Percentiles rank a stretch among this genome's conserved stretches.
Evolutionary conservation across 1,139 yeast species (phyloP).

Genomic region (Williopsis jadinii): DNA sequence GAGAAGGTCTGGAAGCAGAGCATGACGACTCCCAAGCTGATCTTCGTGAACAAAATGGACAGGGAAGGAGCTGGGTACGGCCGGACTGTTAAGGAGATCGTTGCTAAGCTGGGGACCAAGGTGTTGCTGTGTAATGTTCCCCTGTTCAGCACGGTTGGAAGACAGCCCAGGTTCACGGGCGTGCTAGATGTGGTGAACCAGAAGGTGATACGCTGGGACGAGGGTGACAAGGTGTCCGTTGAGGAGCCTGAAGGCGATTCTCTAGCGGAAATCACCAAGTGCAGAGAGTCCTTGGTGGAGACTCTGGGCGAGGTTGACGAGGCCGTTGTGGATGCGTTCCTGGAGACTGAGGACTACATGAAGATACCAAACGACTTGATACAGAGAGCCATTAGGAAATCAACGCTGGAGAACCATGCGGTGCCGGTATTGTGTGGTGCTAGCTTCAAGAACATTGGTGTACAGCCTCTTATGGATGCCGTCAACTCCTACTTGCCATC

Average conservation of each 20-base stretch:
- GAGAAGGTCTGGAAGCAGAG: conserved; percentile 97
- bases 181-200: conserved; percentile 73
- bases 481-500: conserved; percentile 73
- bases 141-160: conserved; percentile 38
- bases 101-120: conserved; percentile 67
- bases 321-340: conserved; percentile 61
- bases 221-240: conserved; percentile 50
- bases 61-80: conserved; percentile 93
- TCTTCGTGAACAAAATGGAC: conserved; percentile 93
- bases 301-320: conserved; percentile 82
- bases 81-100: conserved; percentile 79
- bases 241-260: conserved; percentile 35
- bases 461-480: conserved; percentile 89
- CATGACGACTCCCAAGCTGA: conserved; percentile 60
- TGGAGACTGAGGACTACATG: conserved; percentile 68
- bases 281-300: conserved; percentile 76
- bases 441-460: conserved; percentile 87
- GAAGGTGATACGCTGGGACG: conserved; percentile 59
- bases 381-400: conserved; percentile 50
- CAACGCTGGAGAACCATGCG: conserved; percentile 51
- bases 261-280: conserved; percentile 42
- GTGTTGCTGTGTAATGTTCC: conserved; percentile 80
- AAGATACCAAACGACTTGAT: conserved; percentile 46
- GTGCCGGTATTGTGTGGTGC: conserved; percentile 92
- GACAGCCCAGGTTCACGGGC: conserved; percentile 58